phyloP scores from a whole-genome alignment of 2,329 filamentous ascomycete species.

The Sclerotinia trifoliorum region DNA sequence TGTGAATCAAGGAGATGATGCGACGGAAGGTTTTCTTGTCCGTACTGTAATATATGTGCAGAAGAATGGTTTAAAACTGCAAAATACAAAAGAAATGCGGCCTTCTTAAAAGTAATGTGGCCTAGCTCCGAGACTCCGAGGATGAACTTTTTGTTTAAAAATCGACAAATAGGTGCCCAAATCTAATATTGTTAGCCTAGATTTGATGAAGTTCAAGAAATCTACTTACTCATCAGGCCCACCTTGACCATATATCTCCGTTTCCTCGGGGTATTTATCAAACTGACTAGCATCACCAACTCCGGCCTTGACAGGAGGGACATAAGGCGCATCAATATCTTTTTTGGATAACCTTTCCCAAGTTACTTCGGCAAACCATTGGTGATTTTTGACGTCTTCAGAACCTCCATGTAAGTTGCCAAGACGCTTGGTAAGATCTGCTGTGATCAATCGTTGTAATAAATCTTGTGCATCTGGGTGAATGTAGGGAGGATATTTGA shows the following conservation, averaged over 20 bases:
- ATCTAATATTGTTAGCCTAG: constrained; percentile 25
- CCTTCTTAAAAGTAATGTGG: not conserved
- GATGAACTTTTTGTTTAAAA: constrained; percentile 22
- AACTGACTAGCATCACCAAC: constrained; percentile 96
- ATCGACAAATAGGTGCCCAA: constrained; percentile 32
- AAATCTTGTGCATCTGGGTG: constrained; percentile 92
- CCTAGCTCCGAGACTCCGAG: constrained; percentile 7
- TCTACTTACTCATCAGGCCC: constrained; percentile 81
- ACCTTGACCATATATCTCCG: constrained; percentile 79
- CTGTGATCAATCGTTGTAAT: constrained; percentile 87
- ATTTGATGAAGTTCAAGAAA: constrained; percentile 34
- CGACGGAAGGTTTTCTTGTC: constrained; percentile 17
- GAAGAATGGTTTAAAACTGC: constrained; percentile 21
- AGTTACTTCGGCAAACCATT: constrained; percentile 96
- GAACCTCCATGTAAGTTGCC: constrained; percentile 91
- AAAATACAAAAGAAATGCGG: constrained; percentile 22
- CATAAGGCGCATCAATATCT: constrained; percentile 97
- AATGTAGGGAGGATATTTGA: constrained; percentile 96
- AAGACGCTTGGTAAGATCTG: constrained; percentile 89
- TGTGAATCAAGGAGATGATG: constrained; percentile 23
- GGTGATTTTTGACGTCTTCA: constrained; percentile 89
- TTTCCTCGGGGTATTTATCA: constrained; percentile 96
- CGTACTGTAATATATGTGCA: constrained; percentile 32
- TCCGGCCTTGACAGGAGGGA: constrained; percentile 90
- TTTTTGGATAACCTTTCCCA: constrained; percentile 94